Percentiles rank a stretch among this genome's conserved stretches.
Conservation (phyloP, 2,329 filamentous ascomycete genomes). For the Colletotrichum tamarilloi region DNA sequence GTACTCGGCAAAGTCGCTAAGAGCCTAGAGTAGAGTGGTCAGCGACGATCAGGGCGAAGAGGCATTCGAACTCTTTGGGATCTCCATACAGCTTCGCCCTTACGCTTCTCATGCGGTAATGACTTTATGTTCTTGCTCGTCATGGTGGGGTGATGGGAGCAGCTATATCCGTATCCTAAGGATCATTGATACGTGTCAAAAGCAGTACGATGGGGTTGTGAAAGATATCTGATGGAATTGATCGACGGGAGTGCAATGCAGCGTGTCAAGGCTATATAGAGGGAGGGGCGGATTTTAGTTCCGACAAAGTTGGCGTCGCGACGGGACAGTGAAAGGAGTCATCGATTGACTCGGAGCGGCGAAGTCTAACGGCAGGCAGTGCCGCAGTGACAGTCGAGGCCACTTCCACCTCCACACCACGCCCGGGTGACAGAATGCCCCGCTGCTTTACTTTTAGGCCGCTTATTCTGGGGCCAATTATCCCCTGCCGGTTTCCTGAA, state of each 20-base stretch:
- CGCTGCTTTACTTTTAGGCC: conserved; percentile 10
- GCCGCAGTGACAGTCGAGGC: conserved; percentile 23
- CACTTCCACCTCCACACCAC: conserved; percentile 1
- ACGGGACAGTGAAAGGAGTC: conserved; percentile 22
- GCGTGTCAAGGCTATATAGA: conserved; percentile 13
- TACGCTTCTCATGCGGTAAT: conserved; percentile 81
- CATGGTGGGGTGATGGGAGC: conserved; percentile 53
- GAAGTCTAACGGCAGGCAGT: conserved; percentile 7
- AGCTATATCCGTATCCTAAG: conserved; percentile 41
- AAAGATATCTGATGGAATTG: background rate
- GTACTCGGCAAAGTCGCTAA: conserved; percentile 97
- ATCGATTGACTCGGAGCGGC: conserved; percentile 34
- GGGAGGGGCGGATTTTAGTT: conserved; percentile 20
- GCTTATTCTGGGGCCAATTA: background rate
- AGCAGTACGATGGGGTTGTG: background rate
- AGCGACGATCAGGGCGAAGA: conserved; percentile 7
- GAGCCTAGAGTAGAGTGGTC: conserved; percentile 61
- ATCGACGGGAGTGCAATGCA: background rate
- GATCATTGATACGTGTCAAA: conserved; percentile 41
- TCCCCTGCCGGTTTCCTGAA: background rate
- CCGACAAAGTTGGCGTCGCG: conserved; percentile 1
- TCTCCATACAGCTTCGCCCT: conserved; percentile 80
- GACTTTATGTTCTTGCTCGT: conserved; percentile 68
- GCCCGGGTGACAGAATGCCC: conserved; percentile 3
- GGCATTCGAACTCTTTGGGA: background rate